Base-by-base conservation (phyloP, 75 land plant species). In the Sequoia sempervirens region DNA sequence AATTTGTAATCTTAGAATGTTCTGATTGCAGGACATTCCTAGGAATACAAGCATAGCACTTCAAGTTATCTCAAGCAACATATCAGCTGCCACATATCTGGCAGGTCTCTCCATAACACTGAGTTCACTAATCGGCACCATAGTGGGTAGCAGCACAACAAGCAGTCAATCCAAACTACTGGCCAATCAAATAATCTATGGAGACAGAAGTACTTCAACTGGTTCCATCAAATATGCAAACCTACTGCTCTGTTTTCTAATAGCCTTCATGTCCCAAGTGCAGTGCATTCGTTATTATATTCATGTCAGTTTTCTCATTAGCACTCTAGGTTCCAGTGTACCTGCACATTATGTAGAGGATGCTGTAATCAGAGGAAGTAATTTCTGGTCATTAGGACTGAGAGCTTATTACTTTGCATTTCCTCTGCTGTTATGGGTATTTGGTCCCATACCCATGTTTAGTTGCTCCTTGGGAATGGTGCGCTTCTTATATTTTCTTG, bases 381-480 rank as follows among this genome's bases (percentile, higher is more conserved):
- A 86, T 85, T 96, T 94, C 85, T 95, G 90, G 95, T 92, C 95
- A 1, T 74, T 92, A 18, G 98, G 98, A 14, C 76, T 95, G 40
- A 82, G 98, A 20, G 90, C 94, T 14, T 96, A 91, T 88, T 96
- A 93, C 80, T 72, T 95, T 61, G 91, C 96, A 11, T 91, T 96
- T 81, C 93, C 95, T 34, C 90, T 96, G 53, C 86, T 96, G 76
- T 90, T 96, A 0, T 96, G 98, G 98, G 88, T 93, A 18, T 94
- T 96, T 83, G 96, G 98, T 50, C 94, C 96, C 8, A 88, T 96
- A 47, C 95, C 98, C 38, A 92, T 95, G 91, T 89, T 95, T 46
- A 78, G 82, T 2, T 88, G 91, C 50, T 85, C 85, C 84, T 61
- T 89, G 41, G 74, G 82, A 30, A 82, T 93, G 87, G 54, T 88